Conservation (phyloP, 2,329 filamentous ascomycete species). For the Monascus ruber region DNA sequence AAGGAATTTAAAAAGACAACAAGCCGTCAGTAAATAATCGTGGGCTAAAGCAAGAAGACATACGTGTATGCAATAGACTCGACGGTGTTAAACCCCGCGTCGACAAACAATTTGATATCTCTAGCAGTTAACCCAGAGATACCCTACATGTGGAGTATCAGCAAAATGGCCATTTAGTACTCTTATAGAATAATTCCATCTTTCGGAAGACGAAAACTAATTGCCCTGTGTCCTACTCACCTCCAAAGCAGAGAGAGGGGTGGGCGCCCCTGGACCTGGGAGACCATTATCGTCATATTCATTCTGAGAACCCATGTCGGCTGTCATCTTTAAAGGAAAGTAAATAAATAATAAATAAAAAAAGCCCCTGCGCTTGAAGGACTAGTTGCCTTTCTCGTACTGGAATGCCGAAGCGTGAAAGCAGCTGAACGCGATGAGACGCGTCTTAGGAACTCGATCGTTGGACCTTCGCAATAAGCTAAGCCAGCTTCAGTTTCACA, state of each 20-base stretch:
- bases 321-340: conserved; percentile 21
- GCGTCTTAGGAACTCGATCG: no score
- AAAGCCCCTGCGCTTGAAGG: no score
- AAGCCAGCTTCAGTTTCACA: no score
- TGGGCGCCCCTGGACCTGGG: conserved; percentile 84
- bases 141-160: conserved; percentile 45
- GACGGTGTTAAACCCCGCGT: conserved; percentile 89
- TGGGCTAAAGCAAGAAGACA: conserved; percentile 11
- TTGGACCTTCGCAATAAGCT: no score
- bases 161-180: conserved; percentile 4
- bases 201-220: not conserved
- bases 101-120: conserved; percentile 84
- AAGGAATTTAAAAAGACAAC: not conserved
- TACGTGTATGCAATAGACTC: conserved; percentile 92
- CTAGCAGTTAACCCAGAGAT: conserved; percentile 82
- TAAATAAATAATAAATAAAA: conserved; percentile 1
- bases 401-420: no score
- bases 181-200: not conserved
- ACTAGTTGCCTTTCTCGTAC: no score
- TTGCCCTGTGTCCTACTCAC: conserved; percentile 40
- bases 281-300: conserved; percentile 62
- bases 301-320: conserved; percentile 56
- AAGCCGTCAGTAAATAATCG: not conserved
- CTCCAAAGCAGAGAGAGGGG: conserved; percentile 74
- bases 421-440: no score